These are phyloP conservation scores for Melanomma pulvis-pyrius DNA, from an alignment of 495 filamentous ascomycete genomes.

Conservation along the genomic window DNA sequence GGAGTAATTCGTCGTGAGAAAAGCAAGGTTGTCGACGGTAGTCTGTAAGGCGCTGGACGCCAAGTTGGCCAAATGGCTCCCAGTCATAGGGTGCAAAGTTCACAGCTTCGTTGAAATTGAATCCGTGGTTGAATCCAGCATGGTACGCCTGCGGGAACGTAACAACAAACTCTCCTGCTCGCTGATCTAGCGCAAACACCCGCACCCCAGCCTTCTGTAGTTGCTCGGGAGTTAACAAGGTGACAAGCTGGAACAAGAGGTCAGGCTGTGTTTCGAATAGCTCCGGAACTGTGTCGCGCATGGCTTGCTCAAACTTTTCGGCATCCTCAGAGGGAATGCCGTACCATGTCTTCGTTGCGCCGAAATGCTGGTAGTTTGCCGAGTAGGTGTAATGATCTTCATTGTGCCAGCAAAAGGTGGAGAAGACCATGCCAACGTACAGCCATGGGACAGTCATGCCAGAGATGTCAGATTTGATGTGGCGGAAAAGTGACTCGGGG, in stretches of 20 bases:
- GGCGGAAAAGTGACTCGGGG: constrained; percentile 87
- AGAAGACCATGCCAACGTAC: constrained; percentile 99
- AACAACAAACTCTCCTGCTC: constrained; percentile 93
- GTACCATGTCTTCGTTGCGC: constrained; percentile 99
- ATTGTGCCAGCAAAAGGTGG: constrained; percentile 99
- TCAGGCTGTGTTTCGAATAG: constrained; percentile 97
- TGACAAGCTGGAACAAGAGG: constrained; percentile 94
- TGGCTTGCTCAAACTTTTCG: constrained; percentile 90
- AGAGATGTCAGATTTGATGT: constrained; percentile 99
- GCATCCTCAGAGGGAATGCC: constrained; percentile 94
- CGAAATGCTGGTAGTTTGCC: constrained; percentile 98
- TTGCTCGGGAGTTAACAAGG: constrained; percentile 88
- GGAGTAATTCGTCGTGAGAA: constrained; percentile 93
- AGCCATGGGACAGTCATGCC: constrained; percentile 99
- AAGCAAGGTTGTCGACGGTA: constrained; percentile 95
- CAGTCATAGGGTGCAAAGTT: constrained; percentile 98
- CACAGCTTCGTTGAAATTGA: constrained; percentile 99
- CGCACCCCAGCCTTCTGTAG: constrained; percentile 92
- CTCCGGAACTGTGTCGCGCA: constrained; percentile 93
- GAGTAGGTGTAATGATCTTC: constrained; percentile 99
- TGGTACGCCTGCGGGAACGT: constrained; percentile 59
- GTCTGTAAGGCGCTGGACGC: constrained; percentile 80
- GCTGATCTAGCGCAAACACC: constrained; percentile 89
- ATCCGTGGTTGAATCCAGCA: constrained; percentile 63
- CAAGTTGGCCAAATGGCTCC: constrained; percentile 88